Conservation (phyloP, 257 asterid genomes). For the Plectranthus barbatus region DNA sequence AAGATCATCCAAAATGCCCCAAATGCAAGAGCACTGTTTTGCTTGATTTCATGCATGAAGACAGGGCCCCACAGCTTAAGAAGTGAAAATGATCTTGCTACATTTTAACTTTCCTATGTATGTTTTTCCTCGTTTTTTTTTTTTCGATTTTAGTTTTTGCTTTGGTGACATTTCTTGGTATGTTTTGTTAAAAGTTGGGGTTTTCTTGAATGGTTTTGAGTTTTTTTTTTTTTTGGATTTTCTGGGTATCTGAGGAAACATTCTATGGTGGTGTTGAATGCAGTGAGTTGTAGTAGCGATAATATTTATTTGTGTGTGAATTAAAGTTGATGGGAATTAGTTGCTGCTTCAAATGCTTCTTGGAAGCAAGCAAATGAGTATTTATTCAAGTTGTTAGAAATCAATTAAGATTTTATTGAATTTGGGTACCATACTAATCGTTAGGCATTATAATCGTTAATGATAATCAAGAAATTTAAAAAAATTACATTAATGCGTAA, state of each 20-base stretch:
- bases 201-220: background rate
- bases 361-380: slow-evolving; percentile 8
- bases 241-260: too few species aligned
- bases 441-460: too few species aligned
- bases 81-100: slow-evolving; percentile 1
- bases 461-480: too few species aligned
- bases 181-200: too few species aligned
- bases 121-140: background rate
- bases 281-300: slow-evolving; percentile 9
- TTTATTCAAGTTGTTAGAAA: slow-evolving; percentile 4
- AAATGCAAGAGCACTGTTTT: slow-evolving; percentile 46
- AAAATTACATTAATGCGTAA: too few species aligned
- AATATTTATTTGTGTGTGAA: background rate
- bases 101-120: background rate
- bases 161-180: background rate
- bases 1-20: slow-evolving; percentile 45
- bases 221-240: background rate
- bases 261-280: background rate
- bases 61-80: slow-evolving; percentile 12
- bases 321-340: background rate
- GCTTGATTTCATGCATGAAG: slow-evolving; percentile 42
- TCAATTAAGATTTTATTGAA: background rate
- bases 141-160: background rate
- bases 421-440: background rate
- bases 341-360: slow-evolving; percentile 15